phyloP scores from a whole-genome alignment of 2,329 filamentous ascomycete genomes.

The Bipolaris gigantea region DNA sequence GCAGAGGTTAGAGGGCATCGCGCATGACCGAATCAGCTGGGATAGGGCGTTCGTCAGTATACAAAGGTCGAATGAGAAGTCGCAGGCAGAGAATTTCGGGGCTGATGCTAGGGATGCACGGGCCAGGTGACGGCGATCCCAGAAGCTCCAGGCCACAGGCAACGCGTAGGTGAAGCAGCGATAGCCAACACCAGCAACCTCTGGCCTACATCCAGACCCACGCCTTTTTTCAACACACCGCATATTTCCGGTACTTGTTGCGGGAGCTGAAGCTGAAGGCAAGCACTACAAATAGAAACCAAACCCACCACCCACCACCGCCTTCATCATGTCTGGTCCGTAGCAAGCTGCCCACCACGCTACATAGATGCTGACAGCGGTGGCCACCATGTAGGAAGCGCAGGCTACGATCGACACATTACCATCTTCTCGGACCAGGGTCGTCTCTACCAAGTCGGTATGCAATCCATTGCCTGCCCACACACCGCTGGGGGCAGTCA shows the following conservation, averaged over 20 bases:
- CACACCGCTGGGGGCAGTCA: not conserved
- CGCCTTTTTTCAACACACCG: slow-evolving; percentile 31
- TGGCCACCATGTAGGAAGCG: slow-evolving; percentile 38
- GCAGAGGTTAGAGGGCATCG: slow-evolving; percentile 29
- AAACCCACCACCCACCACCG: slow-evolving; percentile 37
- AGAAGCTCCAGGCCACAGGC: slow-evolving; percentile 40
- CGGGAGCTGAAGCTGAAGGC: slow-evolving; percentile 32
- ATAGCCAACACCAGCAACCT: slow-evolving; percentile 27
- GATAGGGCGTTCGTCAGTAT: slow-evolving; percentile 23
- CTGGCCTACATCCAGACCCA: slow-evolving; percentile 25
- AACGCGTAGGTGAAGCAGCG: slow-evolving; percentile 34
- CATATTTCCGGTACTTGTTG: slow-evolving; percentile 31
- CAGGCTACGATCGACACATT: slow-evolving; percentile 95
- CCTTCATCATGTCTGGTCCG: slow-evolving; percentile 48
- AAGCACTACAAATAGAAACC: slow-evolving; percentile 13
- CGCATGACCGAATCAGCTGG: slow-evolving; percentile 45
- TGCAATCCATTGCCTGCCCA: slow-evolving; percentile 41
- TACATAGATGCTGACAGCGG: slow-evolving; percentile 34
- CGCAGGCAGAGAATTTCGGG: slow-evolving; percentile 40
- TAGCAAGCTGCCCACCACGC: slow-evolving; percentile 21
- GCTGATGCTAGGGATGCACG: slow-evolving; percentile 24
- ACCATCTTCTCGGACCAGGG: slow-evolving; percentile 99
- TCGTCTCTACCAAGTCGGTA: slow-evolving; percentile 98
- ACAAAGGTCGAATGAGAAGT: slow-evolving; percentile 40
- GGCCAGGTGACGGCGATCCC: slow-evolving; percentile 24